These are phyloP conservation scores for Mycena crocata DNA, from an alignment of 768 basidiomycete species.

Conservation along the genomic window DNA sequence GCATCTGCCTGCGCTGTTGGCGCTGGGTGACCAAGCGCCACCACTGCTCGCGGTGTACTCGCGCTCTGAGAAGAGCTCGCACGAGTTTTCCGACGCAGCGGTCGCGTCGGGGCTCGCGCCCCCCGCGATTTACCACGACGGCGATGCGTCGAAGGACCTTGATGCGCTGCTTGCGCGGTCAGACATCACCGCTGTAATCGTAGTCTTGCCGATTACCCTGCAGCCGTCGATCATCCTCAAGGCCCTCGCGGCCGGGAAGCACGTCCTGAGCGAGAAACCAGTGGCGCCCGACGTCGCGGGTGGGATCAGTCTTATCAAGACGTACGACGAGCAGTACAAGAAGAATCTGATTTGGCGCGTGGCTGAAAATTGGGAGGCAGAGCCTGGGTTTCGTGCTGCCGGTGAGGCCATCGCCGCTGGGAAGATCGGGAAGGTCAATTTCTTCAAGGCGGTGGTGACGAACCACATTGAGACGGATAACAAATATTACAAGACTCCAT, in stretches of 20 bases:
- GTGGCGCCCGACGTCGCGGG: slow-evolving; percentile 76
- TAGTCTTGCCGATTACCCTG: slow-evolving; percentile 80
- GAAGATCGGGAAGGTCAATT: slow-evolving; percentile 77
- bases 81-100: slow-evolving; percentile 63
- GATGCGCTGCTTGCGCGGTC: slow-evolving; percentile 72
- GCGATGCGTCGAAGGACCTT: slow-evolving; percentile 55
- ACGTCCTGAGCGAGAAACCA: slow-evolving; percentile 92
- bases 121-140: slow-evolving; percentile 70
- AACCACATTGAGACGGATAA: slow-evolving; percentile 68
- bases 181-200: slow-evolving; percentile 79
- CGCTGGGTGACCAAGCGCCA: slow-evolving; percentile 58
- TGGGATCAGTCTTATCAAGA: slow-evolving; percentile 72
- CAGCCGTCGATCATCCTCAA: slow-evolving; percentile 78
- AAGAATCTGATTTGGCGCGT: slow-evolving; percentile 81
- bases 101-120: slow-evolving; percentile 52
- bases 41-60: slow-evolving; percentile 81
- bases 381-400: slow-evolving; percentile 65
- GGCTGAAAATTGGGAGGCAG: slow-evolving; percentile 82
- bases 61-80: slow-evolving; percentile 72
- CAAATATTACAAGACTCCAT: slow-evolving; percentile 86
- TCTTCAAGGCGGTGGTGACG: slow-evolving; percentile 69
- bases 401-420: slow-evolving; percentile 63
- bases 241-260: slow-evolving; percentile 81
- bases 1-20: slow-evolving; percentile 81
- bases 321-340: slow-evolving; percentile 74